Base-by-base conservation (phyloP, 164 flowering plant genomes). In the Piper longum region DNA sequence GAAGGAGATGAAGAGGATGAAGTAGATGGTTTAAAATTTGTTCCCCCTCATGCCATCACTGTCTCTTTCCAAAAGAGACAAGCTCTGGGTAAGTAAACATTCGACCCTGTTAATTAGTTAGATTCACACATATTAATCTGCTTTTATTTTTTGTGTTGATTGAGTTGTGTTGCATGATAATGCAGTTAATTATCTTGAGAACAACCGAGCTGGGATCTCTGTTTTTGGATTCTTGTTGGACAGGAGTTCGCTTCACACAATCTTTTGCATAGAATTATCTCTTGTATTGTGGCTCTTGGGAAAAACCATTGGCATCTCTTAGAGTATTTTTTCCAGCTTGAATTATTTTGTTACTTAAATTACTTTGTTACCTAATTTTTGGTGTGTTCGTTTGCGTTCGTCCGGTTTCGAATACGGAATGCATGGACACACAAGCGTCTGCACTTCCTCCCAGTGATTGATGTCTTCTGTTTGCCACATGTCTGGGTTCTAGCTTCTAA, bases 201-300 rank as follows among this genome's bases (percentile, higher is more conserved):
- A 85, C 78, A 89, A 90, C 70, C 75, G 78, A 69, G 95, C 99
- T 9, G 99, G 99, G 36, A 82, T 89, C 18, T 81, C 99, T 0
- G 76, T 90, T 36, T 93, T 71, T 43, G 99, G 99, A 16, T 88
- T 86, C 72, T 85, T 82, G 79, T 71, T 92, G 70, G 98, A 92
- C 44, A 75, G 98, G 69, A 74, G 78, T 17, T 82, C 76, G 39
- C 76, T 93, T 7, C 92, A 88, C 62, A 81, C 84, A 52, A 82
- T 93, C 45, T 86, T 90, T 57, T 82, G 86, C 2, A 76, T 85
- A 43, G 83, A 88, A 72, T 11, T 93, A 61, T 82, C 99, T 3
- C 76, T 93, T 41, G 89, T 90, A 4, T 80, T 93, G 3, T 93
- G 99, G 99, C 72, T 93, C 66, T 85, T 93, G 3, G 89, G 96